Conservation (phyloP, 129 eudicot species). For the Heracleum sosnowskyi region DNA sequence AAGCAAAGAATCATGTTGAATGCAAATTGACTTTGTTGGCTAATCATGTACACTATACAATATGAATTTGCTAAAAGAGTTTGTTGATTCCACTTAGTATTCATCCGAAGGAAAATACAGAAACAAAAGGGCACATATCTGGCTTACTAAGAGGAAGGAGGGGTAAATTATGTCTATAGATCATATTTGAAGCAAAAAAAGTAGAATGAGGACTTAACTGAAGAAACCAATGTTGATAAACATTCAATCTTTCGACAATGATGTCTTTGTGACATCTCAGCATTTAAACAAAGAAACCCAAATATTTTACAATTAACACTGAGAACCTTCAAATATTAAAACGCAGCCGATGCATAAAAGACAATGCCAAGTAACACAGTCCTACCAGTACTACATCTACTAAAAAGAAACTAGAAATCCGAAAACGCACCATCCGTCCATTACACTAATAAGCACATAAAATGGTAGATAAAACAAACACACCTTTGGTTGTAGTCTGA, state of each 20-base stretch:
- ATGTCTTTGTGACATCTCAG: neutral
- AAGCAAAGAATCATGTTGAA: conserved; percentile 14
- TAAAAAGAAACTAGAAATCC: neutral
- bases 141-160: neutral
- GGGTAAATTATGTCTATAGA: neutral
- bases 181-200: neutral
- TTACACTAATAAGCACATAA: too few species aligned
- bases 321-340: neutral
- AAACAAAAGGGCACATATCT: neutral
- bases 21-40: neutral
- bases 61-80: neutral
- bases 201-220: neutral
- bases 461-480: neutral
- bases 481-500: conserved; percentile 48
- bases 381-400: neutral
- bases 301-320: too few species aligned
- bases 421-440: neutral
- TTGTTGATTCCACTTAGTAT: neutral
- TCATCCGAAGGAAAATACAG: neutral
- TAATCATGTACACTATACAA: neutral
- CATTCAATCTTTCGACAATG: neutral
- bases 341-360: neutral
- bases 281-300: too few species aligned
- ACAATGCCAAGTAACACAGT: neutral
- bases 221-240: neutral